These are phyloP conservation scores for Cicer pinnatifidum DNA, from an alignment of 306 rosid genomes.

Conservation along the genomic window DNA sequence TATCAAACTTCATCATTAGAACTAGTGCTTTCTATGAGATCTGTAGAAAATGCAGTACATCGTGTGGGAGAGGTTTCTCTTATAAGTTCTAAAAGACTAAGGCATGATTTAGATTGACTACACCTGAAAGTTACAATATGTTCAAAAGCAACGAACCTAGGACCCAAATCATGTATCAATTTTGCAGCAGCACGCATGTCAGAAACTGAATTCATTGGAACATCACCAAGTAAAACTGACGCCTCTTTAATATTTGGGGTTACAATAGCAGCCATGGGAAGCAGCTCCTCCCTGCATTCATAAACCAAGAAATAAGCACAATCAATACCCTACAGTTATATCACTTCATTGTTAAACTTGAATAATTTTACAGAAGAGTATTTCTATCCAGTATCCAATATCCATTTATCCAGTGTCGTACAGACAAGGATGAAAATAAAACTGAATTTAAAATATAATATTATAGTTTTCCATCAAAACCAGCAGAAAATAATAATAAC, in stretches of 20 bases:
- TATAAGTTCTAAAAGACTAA: conserved; percentile 3
- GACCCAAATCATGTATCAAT: conserved; percentile 75
- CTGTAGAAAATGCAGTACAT: background rate
- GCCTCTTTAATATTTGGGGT: conserved; percentile 96
- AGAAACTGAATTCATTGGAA: conserved; percentile 70
- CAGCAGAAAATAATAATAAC: conserved; percentile 14
- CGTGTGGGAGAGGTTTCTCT: background rate
- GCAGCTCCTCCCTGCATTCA: conserved; percentile 78
- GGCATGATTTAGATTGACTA: conserved; percentile 8
- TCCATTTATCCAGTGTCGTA: conserved; percentile 17
- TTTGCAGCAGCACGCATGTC: conserved; percentile 91
- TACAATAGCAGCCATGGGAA: conserved; percentile 83
- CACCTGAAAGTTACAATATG: conserved; percentile 21
- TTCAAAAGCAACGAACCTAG: conserved; percentile 60
- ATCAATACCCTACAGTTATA: conserved; percentile 33
- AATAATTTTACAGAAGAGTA: conserved; percentile 3
- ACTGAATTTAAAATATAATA: background rate
- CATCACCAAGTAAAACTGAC: conserved; percentile 73
- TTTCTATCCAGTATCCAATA: background rate
- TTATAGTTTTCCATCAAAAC: background rate
- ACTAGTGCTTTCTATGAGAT: background rate
- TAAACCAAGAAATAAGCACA: conserved; percentile 42
- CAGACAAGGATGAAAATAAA: conserved; percentile 9
- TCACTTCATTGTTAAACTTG: conserved; percentile 18
- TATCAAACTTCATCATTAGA: conserved; percentile 15